Evolutionary conservation across 202 grass and related monocot species (phyloP).

Genomic region (Dendrocalamus latiflorus): DNA sequence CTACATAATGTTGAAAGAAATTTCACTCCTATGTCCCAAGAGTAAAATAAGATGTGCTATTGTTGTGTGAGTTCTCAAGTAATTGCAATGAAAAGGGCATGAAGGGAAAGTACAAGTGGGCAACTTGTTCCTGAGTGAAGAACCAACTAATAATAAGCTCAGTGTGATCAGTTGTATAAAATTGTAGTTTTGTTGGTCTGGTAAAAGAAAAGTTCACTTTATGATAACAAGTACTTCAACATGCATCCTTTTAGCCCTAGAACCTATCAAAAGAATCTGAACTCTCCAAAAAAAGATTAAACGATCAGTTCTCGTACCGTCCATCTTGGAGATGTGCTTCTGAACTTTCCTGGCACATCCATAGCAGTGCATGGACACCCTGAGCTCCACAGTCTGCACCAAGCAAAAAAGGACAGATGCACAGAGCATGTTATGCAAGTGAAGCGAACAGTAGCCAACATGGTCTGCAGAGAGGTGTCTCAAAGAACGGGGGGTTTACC

Average conservation of each 20-base stretch:
- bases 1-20: background rate
- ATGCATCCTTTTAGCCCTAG: background rate
- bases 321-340: slow-evolving; percentile 97
- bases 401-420: background rate
- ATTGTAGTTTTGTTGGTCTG: background rate
- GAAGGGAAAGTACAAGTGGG: background rate
- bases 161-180: background rate
- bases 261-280: background rate
- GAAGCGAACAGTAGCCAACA: background rate
- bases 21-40: background rate
- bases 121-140: background rate
- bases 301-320: slow-evolving; percentile 48
- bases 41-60: background rate
- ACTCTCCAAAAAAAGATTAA: background rate
- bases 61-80: background rate
- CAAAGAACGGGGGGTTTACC: slow-evolving; percentile 29
- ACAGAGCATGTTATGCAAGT: background rate
- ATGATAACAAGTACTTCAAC: background rate
- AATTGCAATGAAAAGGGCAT: background rate
- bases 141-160: background rate
- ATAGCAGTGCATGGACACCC: slow-evolving; percentile 91
- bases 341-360: slow-evolving; percentile 87
- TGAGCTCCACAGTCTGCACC: slow-evolving; percentile 79
- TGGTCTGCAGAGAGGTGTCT: background rate
- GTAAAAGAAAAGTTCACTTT: background rate